Conservation (phyloP, 2,329 filamentous ascomycete species). For the Xylaria polymorpha region DNA sequence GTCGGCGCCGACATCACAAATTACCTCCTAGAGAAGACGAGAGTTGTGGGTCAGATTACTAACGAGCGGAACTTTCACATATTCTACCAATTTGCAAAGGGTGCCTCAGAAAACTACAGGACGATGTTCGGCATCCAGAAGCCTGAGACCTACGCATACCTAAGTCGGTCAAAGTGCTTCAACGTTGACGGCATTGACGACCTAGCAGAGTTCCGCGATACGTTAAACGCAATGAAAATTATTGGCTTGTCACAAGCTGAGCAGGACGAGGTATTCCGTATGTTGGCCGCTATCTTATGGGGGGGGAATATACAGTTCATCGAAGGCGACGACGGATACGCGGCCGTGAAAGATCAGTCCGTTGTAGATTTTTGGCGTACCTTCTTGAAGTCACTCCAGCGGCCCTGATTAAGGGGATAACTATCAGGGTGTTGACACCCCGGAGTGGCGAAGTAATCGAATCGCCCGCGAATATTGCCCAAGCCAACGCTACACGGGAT, state of each 20-base stretch:
- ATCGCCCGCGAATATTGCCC: constrained; percentile 85
- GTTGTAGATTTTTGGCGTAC: constrained; percentile 96
- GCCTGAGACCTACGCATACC: constrained; percentile 93
- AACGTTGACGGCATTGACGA: constrained; percentile 96
- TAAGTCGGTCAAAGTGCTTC: constrained; percentile 92
- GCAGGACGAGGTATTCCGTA: constrained; percentile 96
- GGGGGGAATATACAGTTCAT: constrained; percentile 91
- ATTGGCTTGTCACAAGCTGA: constrained; percentile 90
- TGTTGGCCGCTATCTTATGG: constrained; percentile 92
- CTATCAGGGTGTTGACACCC: constrained; percentile 83
- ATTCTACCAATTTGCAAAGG: constrained; percentile 99
- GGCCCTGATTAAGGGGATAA: constrained; percentile 86
- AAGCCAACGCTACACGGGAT: constrained; percentile 88
- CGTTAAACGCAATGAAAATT: constrained; percentile 91
- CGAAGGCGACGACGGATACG: constrained; percentile 91
- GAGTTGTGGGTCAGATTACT: constrained; percentile 92
- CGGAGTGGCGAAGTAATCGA: constrained; percentile 74
- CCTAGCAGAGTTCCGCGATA: constrained; percentile 87
- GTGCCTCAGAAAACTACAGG: constrained; percentile 86
- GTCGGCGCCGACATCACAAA: constrained; percentile 98
- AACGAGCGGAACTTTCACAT: constrained; percentile 99
- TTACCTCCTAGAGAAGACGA: constrained; percentile 93
- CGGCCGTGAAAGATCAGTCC: constrained; percentile 85
- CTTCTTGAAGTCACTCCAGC: constrained; percentile 86
- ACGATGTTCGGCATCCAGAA: constrained; percentile 91